phyloP scores from a whole-genome alignment of 495 filamentous ascomycete genomes.

The Astrocystis sublimbata region DNA sequence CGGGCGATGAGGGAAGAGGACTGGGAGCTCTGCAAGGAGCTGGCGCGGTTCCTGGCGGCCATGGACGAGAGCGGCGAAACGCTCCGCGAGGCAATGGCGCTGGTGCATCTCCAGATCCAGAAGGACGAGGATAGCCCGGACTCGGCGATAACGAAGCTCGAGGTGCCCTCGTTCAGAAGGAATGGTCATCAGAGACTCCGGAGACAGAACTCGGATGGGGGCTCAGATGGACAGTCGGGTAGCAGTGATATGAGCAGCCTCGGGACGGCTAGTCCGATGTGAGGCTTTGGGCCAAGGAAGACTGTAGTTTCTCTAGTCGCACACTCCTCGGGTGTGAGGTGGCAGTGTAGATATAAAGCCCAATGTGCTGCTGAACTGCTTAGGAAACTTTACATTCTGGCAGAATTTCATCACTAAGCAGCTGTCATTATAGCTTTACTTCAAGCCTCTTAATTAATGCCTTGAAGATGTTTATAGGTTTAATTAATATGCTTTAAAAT shows the following conservation, averaged over 20 bases:
- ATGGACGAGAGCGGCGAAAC: conserved; percentile 85
- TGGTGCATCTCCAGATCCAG: conserved; percentile 60
- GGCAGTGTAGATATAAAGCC: no score
- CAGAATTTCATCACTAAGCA: no score
- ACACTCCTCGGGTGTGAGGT: no score
- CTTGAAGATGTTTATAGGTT: no score
- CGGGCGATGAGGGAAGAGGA: conserved; percentile 81
- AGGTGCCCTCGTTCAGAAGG: conserved; percentile 45
- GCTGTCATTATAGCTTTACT: no score
- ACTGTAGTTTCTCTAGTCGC: no score
- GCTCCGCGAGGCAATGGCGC: conserved; percentile 72
- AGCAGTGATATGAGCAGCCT: conserved; percentile 30
- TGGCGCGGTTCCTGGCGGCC: conserved; percentile 89
- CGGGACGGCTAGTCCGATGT: conserved; percentile 33
- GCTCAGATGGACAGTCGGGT: conserved; percentile 29
- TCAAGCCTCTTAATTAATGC: no score
- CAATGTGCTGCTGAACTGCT: no score
- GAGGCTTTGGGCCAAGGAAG: no score
- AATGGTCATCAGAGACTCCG: conserved; percentile 32
- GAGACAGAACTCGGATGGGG: conserved; percentile 32
- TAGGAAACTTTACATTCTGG: no score
- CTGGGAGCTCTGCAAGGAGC: conserved; percentile 95
- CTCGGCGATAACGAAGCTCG: conserved; percentile 53
- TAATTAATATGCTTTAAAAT: no score
- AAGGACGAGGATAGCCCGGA: conserved; percentile 40